A percentile compares a stretch with the other conserved stretches of the same genome.
Conservation (phyloP, 148 eudicot species). For the Dysphania ambrosioides region DNA sequence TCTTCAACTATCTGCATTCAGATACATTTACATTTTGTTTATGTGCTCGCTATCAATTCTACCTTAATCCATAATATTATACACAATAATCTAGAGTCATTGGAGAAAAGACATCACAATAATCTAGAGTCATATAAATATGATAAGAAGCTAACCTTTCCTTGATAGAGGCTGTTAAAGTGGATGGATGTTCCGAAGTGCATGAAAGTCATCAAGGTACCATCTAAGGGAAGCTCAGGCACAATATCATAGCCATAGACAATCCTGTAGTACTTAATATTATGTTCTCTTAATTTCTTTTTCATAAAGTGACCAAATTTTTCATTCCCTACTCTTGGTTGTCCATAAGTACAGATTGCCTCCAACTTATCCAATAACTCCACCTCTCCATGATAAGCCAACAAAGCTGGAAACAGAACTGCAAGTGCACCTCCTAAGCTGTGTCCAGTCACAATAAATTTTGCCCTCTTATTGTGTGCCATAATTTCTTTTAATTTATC, state of each 20-base stretch:
- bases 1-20: conserved; percentile 22
- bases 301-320: conserved; percentile 47
- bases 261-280: conserved; percentile 48
- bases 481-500: conserved; percentile 35
- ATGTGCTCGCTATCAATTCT: too few relatives aligned
- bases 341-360: conserved; percentile 70
- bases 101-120: too few relatives aligned
- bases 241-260: conserved; percentile 71
- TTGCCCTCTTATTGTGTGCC: conserved; percentile 24
- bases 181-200: conserved; percentile 70
- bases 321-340: conserved; percentile 75
- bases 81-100: too few relatives aligned
- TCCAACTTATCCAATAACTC: conserved; percentile 39
- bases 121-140: too few relatives aligned
- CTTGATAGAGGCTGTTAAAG: conserved; percentile 57
- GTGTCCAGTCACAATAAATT: conserved; percentile 67
- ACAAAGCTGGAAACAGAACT: conserved; percentile 52
- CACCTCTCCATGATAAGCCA: conserved; percentile 48
- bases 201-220: conserved; percentile 41
- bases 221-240: conserved; percentile 60
- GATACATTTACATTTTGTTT: too few relatives aligned
- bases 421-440: conserved; percentile 86
- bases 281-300: conserved; percentile 23
- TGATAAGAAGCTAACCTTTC: conserved; percentile 53
- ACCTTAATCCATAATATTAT: too few relatives aligned